Base-by-base conservation (phyloP, 306 rosid genomes). In the Cicer bijugum region DNA sequence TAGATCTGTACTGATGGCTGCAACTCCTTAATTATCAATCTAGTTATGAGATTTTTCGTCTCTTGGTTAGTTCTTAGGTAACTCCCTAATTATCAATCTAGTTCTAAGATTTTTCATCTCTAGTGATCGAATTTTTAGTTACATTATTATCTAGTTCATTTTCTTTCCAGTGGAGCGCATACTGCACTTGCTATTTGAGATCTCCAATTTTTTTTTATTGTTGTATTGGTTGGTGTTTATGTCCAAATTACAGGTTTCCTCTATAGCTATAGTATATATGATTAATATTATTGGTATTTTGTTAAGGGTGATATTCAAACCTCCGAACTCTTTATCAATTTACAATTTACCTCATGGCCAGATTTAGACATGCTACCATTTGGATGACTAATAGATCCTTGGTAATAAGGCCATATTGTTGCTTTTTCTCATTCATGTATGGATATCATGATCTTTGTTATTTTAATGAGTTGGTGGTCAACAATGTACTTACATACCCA, bases 301-400 rank as follows among this genome's bases (percentile, higher is more conserved):
- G 23, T 20, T 20, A 2, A 20, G 23, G 23, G 23, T 1, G 23
- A 20, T 1, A 20, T 20, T 20, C 23, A 20, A 20, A 20, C 23
- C 23, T 20, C 23, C 23, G 1, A 20, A 1, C 23, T 20, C 23
- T 20, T n/a, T 20, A 20, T 20, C 23, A 20, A 0, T 20, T 2
- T 20, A 20, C 2, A 20, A 20, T 0, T 17, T 17, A 17, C 19
- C 59, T 94, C 97, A 53, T 94, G 99, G 99, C 99, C 99, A 38
- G 96, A 95, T 86, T 83, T 90, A 85, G 99, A 95, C 73, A 95
- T 95, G 99, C 90, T 95, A 19, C 99, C 99, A 8, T 75, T 94
- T 66, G 99, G 99, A 75, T 88, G 92, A 92, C 91, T 94, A 69
- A 91, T 96, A 11, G 90, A 91, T 85, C 75, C 91, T 17, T 72